phyloP scores from a whole-genome alignment of 345 rosid genomes.

The Camelina sativa region DNA sequence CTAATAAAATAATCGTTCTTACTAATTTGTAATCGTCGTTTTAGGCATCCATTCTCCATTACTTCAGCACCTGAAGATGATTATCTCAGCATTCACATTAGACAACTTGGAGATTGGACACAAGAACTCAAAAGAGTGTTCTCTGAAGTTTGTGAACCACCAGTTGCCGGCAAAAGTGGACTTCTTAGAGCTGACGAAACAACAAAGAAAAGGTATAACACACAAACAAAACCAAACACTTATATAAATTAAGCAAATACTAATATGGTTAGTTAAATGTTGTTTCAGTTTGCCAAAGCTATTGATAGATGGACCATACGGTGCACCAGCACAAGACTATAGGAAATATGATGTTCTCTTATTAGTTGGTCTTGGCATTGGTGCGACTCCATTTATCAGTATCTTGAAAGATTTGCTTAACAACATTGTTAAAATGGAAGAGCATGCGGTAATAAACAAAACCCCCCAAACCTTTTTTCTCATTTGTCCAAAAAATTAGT shows the following conservation, averaged over 20 bases:
- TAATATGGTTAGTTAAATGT: slow-evolving; percentile 16
- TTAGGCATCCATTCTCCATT: slow-evolving; percentile 98
- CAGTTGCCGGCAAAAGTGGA: slow-evolving; percentile 89
- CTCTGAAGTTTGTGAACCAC: slow-evolving; percentile 84
- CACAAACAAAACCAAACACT: background rate
- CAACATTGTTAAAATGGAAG: slow-evolving; percentile 89
- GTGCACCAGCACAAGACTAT: slow-evolving; percentile 98
- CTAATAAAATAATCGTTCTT: background rate
- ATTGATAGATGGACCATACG: slow-evolving; percentile 92
- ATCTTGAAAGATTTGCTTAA: slow-evolving; percentile 91
- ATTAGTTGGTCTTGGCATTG: slow-evolving; percentile 96
- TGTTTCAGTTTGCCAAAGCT: slow-evolving; percentile 89
- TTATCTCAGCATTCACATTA: slow-evolving; percentile 89
- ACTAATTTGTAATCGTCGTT: slow-evolving; percentile 18
- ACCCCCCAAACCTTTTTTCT: background rate
- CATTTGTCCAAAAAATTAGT: background rate
- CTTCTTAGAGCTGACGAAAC: slow-evolving; percentile 97
- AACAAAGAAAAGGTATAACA: slow-evolving; percentile 71
- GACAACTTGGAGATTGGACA: slow-evolving; percentile 98
- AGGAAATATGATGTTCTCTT: slow-evolving; percentile 83
- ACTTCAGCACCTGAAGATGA: slow-evolving; percentile 98
- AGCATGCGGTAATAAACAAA: slow-evolving; percentile 60
- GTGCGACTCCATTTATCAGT: slow-evolving; percentile 99
- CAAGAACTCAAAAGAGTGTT: slow-evolving; percentile 89
- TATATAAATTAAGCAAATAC: background rate